Evolutionary conservation across 2,329 filamentous ascomycete genomes (phyloP).

Genomic region (Fusarium sp.): DNA sequence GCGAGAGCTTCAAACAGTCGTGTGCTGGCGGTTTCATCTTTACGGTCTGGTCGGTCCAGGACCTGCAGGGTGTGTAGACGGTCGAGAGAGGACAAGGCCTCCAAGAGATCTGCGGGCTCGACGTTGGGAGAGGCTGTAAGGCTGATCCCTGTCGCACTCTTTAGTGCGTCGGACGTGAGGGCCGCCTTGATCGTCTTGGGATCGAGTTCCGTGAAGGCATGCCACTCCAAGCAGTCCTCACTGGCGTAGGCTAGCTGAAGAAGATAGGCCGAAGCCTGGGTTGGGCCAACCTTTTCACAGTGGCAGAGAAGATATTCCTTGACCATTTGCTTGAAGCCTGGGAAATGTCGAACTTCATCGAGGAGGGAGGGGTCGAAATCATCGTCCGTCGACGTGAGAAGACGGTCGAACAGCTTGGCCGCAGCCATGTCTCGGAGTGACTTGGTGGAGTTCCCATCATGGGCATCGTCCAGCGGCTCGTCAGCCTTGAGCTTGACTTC

Average conservation of each 20-base stretch:
- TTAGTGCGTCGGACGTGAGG: background rate
- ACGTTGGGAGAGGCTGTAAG: background rate
- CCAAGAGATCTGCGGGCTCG: background rate
- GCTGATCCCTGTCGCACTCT: background rate
- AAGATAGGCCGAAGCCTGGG: background rate
- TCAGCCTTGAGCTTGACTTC: background rate
- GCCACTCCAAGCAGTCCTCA: background rate
- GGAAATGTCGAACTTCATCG: background rate
- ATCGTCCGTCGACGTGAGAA: background rate
- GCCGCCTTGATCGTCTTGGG: background rate
- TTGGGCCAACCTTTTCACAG: background rate
- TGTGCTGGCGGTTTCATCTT: background rate
- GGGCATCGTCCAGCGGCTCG: background rate
- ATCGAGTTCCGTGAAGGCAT: background rate
- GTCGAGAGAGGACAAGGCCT: background rate
- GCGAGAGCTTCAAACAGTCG: background rate
- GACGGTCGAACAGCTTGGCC: background rate
- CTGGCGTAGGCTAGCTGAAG: background rate
- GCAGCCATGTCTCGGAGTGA: background rate
- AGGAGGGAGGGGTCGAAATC: background rate
- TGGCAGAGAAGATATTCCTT: background rate
- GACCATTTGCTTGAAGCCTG: background rate
- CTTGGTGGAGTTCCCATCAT: background rate
- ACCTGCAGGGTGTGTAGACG: slow-evolving; percentile 5
- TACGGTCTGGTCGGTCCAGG: background rate